Conservation (phyloP, 495 filamentous ascomycete genomes). For the Aspergillus nidulans region DNA sequence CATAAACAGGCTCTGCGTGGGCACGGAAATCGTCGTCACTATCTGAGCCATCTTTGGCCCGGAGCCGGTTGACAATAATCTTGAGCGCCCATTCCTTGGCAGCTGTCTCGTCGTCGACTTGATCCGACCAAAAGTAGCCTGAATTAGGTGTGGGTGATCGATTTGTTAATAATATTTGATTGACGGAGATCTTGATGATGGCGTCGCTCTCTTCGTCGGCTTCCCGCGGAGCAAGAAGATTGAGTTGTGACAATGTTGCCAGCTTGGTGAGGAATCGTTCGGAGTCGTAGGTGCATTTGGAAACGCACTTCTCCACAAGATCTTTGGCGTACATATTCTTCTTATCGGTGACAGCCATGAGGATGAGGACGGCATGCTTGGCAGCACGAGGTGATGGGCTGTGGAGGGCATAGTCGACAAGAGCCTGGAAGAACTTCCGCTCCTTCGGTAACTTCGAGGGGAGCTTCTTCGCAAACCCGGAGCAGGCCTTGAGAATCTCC, state of each 20-base stretch:
- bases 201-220: conserved; percentile 68
- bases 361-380: conserved; percentile 88
- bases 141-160: conserved; percentile 48
- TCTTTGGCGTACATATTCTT: conserved; percentile 87
- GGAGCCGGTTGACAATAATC: conserved; percentile 80
- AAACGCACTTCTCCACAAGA: conserved; percentile 66
- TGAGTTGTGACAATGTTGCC: conserved; percentile 76
- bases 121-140: conserved; percentile 63
- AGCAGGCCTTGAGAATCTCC: conserved; percentile 88
- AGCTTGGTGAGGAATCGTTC: conserved; percentile 79
- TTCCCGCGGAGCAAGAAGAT: conserved; percentile 68
- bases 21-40: conserved; percentile 55
- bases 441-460: conserved; percentile 81
- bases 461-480: conserved; percentile 80
- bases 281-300: conserved; percentile 71
- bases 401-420: conserved; percentile 74
- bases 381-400: conserved; percentile 78
- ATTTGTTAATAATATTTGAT: conserved; percentile 68
- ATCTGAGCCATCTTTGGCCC: conserved; percentile 55
- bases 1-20: conserved; percentile 64
- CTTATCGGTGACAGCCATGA: conserved; percentile 74
- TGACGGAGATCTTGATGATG: conserved; percentile 73
- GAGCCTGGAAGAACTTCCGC: conserved; percentile 74
- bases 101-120: conserved; percentile 70
- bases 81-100: conserved; percentile 88